Evolutionary conservation across 148 eudicot species (phyloP).

Genomic region (Tetragonia tetragonoides): DNA sequence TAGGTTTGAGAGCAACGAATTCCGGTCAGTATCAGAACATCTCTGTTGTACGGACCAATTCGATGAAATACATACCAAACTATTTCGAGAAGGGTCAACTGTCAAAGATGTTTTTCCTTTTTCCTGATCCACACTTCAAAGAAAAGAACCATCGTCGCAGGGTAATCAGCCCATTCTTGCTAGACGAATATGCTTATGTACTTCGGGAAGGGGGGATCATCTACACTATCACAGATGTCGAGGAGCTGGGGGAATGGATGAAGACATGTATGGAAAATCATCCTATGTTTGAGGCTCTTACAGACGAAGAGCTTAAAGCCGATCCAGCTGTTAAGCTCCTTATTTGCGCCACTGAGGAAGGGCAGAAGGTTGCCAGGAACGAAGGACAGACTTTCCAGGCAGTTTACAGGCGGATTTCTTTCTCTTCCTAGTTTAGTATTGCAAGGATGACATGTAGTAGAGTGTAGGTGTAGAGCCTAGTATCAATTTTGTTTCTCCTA

Average conservation of each 20-base stretch:
- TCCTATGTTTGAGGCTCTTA: slow-evolving; percentile 72
- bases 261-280: slow-evolving; percentile 71
- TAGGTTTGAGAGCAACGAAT: slow-evolving; percentile 57
- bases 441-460: not conserved
- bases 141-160: slow-evolving; percentile 93
- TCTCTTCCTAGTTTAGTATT: slow-evolving; percentile 9
- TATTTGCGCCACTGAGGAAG: slow-evolving; percentile 79
- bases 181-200: slow-evolving; percentile 89
- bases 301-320: slow-evolving; percentile 54
- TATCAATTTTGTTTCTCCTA: not conserved
- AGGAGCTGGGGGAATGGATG: slow-evolving; percentile 97
- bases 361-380: slow-evolving; percentile 84
- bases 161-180: slow-evolving; percentile 73
- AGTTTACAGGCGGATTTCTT: slow-evolving; percentile 59
- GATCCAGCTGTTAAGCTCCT: slow-evolving; percentile 82
- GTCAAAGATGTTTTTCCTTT: slow-evolving; percentile 88
- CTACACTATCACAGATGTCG: slow-evolving; percentile 89
- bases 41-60: slow-evolving; percentile 86
- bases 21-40: slow-evolving; percentile 78
- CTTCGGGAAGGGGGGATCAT: slow-evolving; percentile 79
- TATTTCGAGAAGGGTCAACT: slow-evolving; percentile 83
- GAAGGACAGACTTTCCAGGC: slow-evolving; percentile 80
- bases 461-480: not conserved
- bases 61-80: slow-evolving; percentile 95
- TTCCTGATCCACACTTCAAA: slow-evolving; percentile 94